phyloP scores from a whole-genome alignment of 768 basidiomycete species.

The Agrocybe praecox region DNA sequence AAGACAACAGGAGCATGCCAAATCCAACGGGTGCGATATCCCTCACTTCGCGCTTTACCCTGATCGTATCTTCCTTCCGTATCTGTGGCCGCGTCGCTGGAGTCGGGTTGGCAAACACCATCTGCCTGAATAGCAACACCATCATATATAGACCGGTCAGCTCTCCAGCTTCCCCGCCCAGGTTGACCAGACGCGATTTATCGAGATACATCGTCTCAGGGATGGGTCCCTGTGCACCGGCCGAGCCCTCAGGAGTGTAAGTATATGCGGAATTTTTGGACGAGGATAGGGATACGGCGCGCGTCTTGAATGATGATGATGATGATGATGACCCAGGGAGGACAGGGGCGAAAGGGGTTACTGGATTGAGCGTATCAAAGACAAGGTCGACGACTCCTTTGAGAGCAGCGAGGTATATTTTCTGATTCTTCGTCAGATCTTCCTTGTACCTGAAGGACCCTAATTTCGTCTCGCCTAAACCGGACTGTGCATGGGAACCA shows the following conservation, averaged over 20 bases:
- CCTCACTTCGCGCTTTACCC: slow-evolving; percentile 75
- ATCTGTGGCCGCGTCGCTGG: slow-evolving; percentile 36
- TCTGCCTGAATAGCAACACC: slow-evolving; percentile 77
- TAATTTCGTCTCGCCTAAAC: neutral
- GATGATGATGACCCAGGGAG: slow-evolving; percentile 19
- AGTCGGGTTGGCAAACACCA: slow-evolving; percentile 52
- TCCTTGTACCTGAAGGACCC: slow-evolving; percentile 41
- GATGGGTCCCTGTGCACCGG: slow-evolving; percentile 27
- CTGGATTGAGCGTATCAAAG: slow-evolving; percentile 48
- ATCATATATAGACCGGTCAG: slow-evolving; percentile 79
- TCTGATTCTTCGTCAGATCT: slow-evolving; percentile 50
- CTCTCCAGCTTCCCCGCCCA: slow-evolving; percentile 76
- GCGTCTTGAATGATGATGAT: slow-evolving; percentile 29
- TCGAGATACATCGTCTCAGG: slow-evolving; percentile 87
- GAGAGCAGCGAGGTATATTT: slow-evolving; percentile 57
- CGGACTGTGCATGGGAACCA: neutral
- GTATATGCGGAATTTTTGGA: slow-evolving; percentile 14
- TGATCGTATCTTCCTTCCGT: slow-evolving; percentile 54
- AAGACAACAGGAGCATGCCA: slow-evolving; percentile 22
- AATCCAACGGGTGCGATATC: slow-evolving; percentile 71
- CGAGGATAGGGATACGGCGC: slow-evolving; percentile 23
- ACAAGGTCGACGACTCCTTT: slow-evolving; percentile 67
- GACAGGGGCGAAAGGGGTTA: neutral
- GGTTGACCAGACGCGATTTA: slow-evolving; percentile 62
- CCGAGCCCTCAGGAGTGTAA: slow-evolving; percentile 28